Conservation (phyloP, 179 eudicot genomes). For the Sideroxylon spinosum region DNA sequence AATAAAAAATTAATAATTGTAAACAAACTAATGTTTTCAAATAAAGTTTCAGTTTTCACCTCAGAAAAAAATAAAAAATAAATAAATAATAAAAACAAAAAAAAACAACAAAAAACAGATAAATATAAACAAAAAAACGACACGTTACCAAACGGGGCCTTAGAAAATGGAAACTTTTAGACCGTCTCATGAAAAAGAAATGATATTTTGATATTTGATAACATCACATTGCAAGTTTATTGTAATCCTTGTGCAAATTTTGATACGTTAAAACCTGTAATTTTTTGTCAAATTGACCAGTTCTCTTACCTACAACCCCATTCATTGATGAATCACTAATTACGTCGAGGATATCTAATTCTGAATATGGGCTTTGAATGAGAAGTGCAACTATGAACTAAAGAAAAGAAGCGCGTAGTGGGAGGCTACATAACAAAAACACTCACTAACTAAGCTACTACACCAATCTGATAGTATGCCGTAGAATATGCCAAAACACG, state of each 20-base stretch:
- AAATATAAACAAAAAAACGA: too few species aligned
- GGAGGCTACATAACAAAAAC: not conserved
- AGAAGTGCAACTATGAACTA: not conserved
- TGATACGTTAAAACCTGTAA: not conserved
- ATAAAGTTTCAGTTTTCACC: too few species aligned
- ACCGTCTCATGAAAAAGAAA: too few species aligned
- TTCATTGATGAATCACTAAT: not conserved
- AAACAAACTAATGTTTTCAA: too few species aligned
- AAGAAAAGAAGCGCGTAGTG: not conserved
- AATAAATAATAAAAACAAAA: too few species aligned
- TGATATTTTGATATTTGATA: not conserved
- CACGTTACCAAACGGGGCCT: too few species aligned
- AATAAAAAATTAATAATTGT: too few species aligned
- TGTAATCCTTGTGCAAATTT: not conserved
- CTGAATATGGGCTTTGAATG: not conserved
- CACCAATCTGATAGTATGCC: not conserved
- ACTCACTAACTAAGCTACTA: not conserved
- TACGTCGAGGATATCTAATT: not conserved
- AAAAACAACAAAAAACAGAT: too few species aligned
- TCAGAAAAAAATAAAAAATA: too few species aligned
- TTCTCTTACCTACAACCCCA: conserved; percentile 1
- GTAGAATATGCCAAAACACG: not conserved
- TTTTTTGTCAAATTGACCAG: not conserved
- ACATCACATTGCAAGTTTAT: not conserved
- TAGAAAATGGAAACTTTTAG: too few species aligned